A percentile compares a stretch with the other conserved stretches of the same genome.
These are phyloP conservation scores for Sisymbrium irio DNA, from an alignment of 345 rosid species.

Conservation along the genomic window DNA sequence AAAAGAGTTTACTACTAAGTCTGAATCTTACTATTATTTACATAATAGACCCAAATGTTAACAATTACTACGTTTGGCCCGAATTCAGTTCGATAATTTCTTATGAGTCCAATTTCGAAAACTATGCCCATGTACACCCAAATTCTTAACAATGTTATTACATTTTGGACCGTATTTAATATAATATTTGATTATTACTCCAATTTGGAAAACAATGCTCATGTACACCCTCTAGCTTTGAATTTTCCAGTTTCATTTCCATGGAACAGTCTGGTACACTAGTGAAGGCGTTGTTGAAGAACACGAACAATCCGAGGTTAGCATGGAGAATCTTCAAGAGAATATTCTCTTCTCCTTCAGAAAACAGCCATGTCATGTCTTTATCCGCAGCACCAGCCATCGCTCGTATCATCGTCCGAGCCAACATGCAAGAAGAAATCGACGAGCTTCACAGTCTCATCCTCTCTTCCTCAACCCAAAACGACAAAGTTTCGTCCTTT, in stretches of 20 bases:
- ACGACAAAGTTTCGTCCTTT: slow-evolving; percentile 38
- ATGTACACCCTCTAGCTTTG: not conserved
- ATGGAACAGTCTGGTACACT: slow-evolving; percentile 63
- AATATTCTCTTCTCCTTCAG: slow-evolving; percentile 46
- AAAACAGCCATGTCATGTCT: slow-evolving; percentile 20
- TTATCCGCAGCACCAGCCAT: slow-evolving; percentile 51
- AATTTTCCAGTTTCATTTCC: not conserved
- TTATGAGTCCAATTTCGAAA: too few relatives aligned
- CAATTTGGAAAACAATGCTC: not conserved
- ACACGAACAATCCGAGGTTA: slow-evolving; percentile 60
- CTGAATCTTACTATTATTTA: not conserved
- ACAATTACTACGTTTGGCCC: too few relatives aligned
- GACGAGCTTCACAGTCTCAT: slow-evolving; percentile 61
- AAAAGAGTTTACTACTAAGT: too few relatives aligned
- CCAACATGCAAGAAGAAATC: slow-evolving; percentile 65
- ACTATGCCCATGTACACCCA: too few relatives aligned
- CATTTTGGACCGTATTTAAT: not conserved
- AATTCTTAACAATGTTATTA: not conserved
- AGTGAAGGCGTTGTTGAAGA: slow-evolving; percentile 56
- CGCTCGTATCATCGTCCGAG: slow-evolving; percentile 57
- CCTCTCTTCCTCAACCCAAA: slow-evolving; percentile 33
- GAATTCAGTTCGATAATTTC: too few relatives aligned
- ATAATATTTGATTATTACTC: not conserved
- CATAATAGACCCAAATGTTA: too few relatives aligned
- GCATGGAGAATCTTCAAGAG: slow-evolving; percentile 93